Base-by-base conservation (phyloP, 768 basidiomycete genomes). In the Termitomyces sp. region DNA sequence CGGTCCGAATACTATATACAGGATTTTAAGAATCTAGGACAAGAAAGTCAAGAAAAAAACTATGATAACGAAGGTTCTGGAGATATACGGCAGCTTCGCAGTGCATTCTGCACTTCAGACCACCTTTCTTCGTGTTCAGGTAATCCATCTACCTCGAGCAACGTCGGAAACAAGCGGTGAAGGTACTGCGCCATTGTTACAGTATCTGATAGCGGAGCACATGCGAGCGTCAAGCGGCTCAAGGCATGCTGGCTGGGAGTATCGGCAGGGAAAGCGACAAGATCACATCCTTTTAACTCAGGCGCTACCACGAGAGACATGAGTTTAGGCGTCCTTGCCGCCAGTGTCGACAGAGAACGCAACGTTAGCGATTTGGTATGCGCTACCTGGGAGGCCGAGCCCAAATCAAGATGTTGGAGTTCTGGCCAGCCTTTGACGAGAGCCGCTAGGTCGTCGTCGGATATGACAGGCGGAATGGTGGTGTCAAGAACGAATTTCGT, bases 371-470 rank as follows among this genome's bases (percentile, higher is more conserved):
- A 60, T n/a, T 48, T 54, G 43, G 56, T 52, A 31, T 41, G 23
- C 7, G 39, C 55, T 18, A 49, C 66, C 12, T 67, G 22, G 62
- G 62, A 4, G 60, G 49, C 39, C 2, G 64, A 60, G 1, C 77
- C 76, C 11, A 82, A 53, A 53, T 80, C 73, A 31, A 82, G 72
- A 43, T 70, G 66, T 9, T 68, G 62, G 6, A 82, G 68, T 38
- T 62, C 54, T 15, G 79, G 80, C 80, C 80, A 80, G 72, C 74
- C 78, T 7, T 56, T 64, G 16, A 69, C 56, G 38, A 82, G 60
- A 47, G 68, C 65, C 35, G 66, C 70, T 20, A 80, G 56, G 35
- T 73, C 74, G 29, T 58, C 10, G 58, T 81, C 78, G 22, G 58
- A 65, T 18, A 80, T 54, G 58, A 63, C 60, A 4, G 71, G 71